These are phyloP conservation scores for Lolium perenne DNA, from an alignment of 176 grass and related monocot genomes.

Conservation along the genomic window DNA sequence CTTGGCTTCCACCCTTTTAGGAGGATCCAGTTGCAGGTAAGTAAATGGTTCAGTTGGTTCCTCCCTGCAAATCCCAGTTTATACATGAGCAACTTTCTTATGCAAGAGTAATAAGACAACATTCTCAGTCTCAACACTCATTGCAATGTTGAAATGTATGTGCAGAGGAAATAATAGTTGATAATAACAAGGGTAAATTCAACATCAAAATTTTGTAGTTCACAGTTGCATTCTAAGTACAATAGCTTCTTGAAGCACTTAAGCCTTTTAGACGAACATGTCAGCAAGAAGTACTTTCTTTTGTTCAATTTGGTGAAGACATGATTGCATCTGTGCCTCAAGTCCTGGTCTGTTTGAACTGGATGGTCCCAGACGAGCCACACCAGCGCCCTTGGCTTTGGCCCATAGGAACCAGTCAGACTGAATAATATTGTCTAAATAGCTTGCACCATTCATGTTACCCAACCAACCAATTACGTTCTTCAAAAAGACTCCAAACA, in stretches of 20 bases:
- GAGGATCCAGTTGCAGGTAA: conserved; percentile 82
- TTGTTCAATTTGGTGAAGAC: not conserved
- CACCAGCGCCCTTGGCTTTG: not conserved
- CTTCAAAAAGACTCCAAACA: not conserved
- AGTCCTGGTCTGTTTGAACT: not conserved
- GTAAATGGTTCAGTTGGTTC: conserved; percentile 74
- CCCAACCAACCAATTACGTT: not conserved
- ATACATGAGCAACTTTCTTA: conserved; percentile 7
- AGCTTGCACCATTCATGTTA: not conserved
- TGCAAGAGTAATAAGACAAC: not conserved
- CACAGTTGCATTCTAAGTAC: not conserved
- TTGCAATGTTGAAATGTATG: not conserved
- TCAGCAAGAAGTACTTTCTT: not conserved
- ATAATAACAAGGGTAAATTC: not conserved
- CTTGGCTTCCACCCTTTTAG: conserved; percentile 67
- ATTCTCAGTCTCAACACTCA: not conserved
- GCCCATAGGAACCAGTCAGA: conserved; percentile 25
- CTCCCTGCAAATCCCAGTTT: conserved; percentile 67
- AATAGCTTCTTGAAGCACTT: not conserved
- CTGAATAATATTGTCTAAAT: not conserved
- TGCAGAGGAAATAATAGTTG: not conserved
- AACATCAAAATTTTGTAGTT: not conserved
- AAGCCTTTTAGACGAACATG: not conserved
- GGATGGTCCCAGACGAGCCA: not conserved
- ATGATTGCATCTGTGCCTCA: not conserved